Base-by-base conservation (phyloP, 164 flowering plant genomes). In the Paratinospora sagittata region DNA sequence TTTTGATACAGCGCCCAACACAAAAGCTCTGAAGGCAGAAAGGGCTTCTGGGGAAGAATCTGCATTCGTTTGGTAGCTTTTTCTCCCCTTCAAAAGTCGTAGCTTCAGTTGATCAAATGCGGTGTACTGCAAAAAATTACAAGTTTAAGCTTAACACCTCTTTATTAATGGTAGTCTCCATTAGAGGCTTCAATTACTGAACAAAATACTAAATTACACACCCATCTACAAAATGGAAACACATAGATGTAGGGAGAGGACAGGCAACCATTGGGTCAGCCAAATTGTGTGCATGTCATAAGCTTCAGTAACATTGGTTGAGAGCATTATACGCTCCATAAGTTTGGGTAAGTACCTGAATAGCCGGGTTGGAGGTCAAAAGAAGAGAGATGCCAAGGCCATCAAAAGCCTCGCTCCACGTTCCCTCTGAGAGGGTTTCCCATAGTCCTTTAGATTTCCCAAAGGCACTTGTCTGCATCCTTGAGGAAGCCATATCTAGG, bases 371-470 rank as follows among this genome's bases (percentile, higher is more conserved):
- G 63, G 90, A 74, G 11, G 97, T 90, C 74, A 93, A 82, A 60
- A 93, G 88, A 75, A 93, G 90, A 68, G 97, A 90, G 63, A 93
- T 88, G 76, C 91, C 96, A 67, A 93, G 85, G 70, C 96, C 97
- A 72, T 88, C 91, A 81, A 88, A 93, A 60, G 87, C 90, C 75
- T 87, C 87, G 23, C 79, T 81, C 91, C 92, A 91, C n/a, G 77
- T 80, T 36, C 91, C 83, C 80, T 86, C 87, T 3, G 92, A 74
- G 71, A 93, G 87, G 9, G 88, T 91, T 75, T 83, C 78, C 91
- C 85, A 86, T 24, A 93, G 86, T 49, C 98, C 93, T 79, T 90
- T 93, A 57, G 97, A 90, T 79, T 91, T 89, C 65, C 98, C 98
- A 78, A 91, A 91, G 14, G 80, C 89, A 79, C 98, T 90, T 66